A percentile compares a stretch with the other conserved stretches of the same genome.
These are phyloP conservation scores for Closterium sp. DNA, from an alignment of 139 green algal genomes.

Conservation along the genomic window DNA sequence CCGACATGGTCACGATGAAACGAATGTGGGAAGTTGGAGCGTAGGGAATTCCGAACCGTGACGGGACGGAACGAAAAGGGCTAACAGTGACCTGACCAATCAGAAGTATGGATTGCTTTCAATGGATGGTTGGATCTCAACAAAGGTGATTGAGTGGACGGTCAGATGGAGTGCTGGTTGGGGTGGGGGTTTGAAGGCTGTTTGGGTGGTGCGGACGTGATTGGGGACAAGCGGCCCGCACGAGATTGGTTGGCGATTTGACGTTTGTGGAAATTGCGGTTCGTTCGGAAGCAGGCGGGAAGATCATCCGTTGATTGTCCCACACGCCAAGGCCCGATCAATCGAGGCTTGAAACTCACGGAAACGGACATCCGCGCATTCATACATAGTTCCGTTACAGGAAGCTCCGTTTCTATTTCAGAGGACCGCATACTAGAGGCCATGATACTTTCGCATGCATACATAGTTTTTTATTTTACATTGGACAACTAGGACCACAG, in stretches of 20 bases:
- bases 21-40: neutral
- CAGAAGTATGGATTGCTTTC: neutral
- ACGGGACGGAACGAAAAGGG: neutral
- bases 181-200: too few species aligned
- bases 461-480: too few species aligned
- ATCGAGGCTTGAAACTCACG: neutral
- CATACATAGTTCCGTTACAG: neutral
- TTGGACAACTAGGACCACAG: too few species aligned
- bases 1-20: neutral
- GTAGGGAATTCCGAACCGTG: neutral
- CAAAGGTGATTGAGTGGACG: neutral
- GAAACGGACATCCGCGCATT: neutral
- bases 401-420: neutral
- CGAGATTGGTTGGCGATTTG: neutral
- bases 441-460: too few species aligned
- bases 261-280: neutral
- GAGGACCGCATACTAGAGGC: too few species aligned
- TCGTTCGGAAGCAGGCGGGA: neutral
- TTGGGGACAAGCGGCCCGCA: neutral
- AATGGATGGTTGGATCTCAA: neutral
- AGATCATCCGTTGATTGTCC: neutral
- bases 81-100: neutral
- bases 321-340: neutral
- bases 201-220: neutral
- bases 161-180: neutral